Base-by-base conservation (phyloP, 371 early-diverging fungal genomes). In the Rhizopus stolonifer region DNA sequence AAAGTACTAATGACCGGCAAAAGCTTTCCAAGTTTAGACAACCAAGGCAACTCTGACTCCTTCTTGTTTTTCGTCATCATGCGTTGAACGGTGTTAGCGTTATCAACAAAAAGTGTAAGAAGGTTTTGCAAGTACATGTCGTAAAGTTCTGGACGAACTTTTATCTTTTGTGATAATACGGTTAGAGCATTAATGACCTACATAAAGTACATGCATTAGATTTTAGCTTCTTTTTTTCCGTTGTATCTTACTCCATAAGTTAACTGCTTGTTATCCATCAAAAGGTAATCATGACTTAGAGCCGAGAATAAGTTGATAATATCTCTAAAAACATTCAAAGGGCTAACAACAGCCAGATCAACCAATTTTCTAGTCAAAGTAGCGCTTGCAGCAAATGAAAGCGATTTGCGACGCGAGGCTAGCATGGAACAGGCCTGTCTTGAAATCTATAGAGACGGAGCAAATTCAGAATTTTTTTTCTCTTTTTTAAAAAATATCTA, bases 41-140 rank as follows among this genome's bases (percentile, higher is more conserved):
- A 67, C 44, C 83, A 60, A 23, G 82, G 73, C 32, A 74, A 60
- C 40, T 80, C 74, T 15, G 76, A 64, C 46, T 78, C 70, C 48
- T 75, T 80, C 49, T 82, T 77, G 49, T 70, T 68, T 42, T 80
- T 65, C 42, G 68, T 61, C 42, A 83, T 64, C 15, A 63, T 39
- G 26, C 76, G 65, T 50, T 87, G 86, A 18, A 84, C 75, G 0
- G 76, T 79, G 13, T 86, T 83, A n/a, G 85, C 87, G 46, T 84
- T 87, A 14, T 89, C 90, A 14, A 87, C 79, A 64, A 89, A 87
- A 17, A 85, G 63, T 19, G 69, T 70, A 43, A 91, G 65, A 10
- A 85, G 62, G 25, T 72, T 80, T 26, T 53, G 57, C 51, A 90
- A 65, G 50, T 84, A 86, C 1, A 68, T 58, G 1, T 75, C 72